phyloP scores from a whole-genome alignment of 164 flowering plant species.

The Umbilicus rupestris region DNA sequence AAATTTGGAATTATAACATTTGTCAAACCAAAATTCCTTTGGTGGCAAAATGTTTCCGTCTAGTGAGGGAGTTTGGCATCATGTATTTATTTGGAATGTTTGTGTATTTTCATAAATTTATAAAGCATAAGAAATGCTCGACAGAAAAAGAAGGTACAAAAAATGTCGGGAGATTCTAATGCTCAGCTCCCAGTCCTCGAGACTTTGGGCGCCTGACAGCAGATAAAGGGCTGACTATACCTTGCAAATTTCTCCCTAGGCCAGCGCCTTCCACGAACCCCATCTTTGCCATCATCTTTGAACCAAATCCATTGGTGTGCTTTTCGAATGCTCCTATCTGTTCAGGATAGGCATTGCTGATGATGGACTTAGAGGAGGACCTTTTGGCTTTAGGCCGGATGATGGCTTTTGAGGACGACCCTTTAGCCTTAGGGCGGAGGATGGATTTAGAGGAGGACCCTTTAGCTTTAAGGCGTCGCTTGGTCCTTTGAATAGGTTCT shows the following conservation, averaged over 20 bases:
- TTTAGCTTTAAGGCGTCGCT: background rate
- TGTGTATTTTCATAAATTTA: too few species aligned
- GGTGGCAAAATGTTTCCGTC: too few species aligned
- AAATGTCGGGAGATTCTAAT: too few species aligned
- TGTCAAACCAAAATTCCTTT: too few species aligned
- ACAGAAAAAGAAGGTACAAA: too few species aligned
- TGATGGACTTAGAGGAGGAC: background rate
- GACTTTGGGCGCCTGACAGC: slow-evolving; percentile 59
- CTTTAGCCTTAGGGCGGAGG: background rate
- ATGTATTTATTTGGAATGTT: too few species aligned
- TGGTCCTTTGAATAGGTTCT: background rate
- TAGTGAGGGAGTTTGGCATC: too few species aligned
- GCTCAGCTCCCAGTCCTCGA: slow-evolving; percentile 59
- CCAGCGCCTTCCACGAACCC: slow-evolving; percentile 69
- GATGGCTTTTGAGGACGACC: background rate
- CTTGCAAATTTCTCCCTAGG: slow-evolving; percentile 63
- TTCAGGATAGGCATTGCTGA: background rate
- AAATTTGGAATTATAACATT: too few species aligned
- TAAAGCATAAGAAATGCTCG: too few species aligned
- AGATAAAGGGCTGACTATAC: slow-evolving; percentile 48
- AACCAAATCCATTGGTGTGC: slow-evolving; percentile 77
- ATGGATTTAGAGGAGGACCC: background rate
- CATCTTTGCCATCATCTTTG: slow-evolving; percentile 78
- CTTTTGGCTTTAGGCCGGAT: background rate
- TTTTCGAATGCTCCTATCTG: slow-evolving; percentile 48